A percentile compares a stretch with the other conserved stretches of the same genome.
Conservation (phyloP, 768 basidiomycete genomes). For the Collybiopsis luxurians region DNA sequence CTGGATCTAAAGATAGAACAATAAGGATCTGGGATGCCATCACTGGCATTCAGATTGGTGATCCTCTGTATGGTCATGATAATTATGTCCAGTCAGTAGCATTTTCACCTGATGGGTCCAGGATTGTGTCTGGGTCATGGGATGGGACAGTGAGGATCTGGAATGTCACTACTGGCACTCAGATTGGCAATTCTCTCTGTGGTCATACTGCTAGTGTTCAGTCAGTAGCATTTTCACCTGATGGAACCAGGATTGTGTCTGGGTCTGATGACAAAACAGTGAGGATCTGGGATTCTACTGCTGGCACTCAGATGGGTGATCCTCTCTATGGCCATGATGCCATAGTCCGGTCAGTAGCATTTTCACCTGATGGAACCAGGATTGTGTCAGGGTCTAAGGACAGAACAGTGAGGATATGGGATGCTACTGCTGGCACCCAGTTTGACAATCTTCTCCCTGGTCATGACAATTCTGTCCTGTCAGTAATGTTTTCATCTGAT, state of each 20-base stretch:
- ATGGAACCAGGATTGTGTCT: background rate
- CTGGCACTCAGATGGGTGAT: background rate
- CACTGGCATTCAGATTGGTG: background rate
- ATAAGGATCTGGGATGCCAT: background rate
- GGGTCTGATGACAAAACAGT: background rate
- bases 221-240: background rate
- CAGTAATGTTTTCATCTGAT: background rate
- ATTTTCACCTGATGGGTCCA: background rate
- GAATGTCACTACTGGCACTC: background rate
- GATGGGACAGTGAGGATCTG: background rate
- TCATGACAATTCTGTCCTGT: background rate
- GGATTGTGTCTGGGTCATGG: background rate
- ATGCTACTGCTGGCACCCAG: background rate
- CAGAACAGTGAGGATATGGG: background rate
- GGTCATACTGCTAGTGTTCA: background rate
- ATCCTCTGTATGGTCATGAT: background rate
- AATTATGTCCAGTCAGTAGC: background rate
- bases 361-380: conserved; percentile 1
- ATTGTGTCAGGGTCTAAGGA: conserved; percentile 2
- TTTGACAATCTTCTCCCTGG: background rate
- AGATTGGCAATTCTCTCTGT: background rate
- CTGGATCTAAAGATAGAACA: background rate
- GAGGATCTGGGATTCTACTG: background rate
- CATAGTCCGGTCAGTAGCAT: background rate
- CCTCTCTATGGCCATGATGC: background rate